Evolutionary conservation across 495 filamentous ascomycete species (phyloP).

Genomic region (Chaetomium tenue): DNA sequence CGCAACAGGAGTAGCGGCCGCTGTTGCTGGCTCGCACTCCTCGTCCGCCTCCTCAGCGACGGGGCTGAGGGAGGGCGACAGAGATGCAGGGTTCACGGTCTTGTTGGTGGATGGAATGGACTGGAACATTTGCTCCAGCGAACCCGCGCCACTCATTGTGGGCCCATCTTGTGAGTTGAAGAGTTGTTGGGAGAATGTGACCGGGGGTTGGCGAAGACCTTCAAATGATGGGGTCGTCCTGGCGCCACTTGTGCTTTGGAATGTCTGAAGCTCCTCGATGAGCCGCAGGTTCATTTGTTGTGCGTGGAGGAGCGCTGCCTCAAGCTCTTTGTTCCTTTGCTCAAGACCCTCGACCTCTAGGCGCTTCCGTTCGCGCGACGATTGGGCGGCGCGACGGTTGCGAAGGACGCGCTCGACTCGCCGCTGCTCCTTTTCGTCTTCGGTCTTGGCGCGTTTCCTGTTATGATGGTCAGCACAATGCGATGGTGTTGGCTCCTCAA

Average conservation of each 20-base stretch:
- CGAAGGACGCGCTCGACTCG: slow-evolving; percentile 95
- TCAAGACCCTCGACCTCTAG: slow-evolving; percentile 90
- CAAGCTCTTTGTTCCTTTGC: slow-evolving; percentile 68
- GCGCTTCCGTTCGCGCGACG: slow-evolving; percentile 91
- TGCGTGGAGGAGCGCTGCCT: slow-evolving; percentile 60
- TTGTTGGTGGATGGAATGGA: slow-evolving; percentile 34
- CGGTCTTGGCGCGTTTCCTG: slow-evolving; percentile 97
- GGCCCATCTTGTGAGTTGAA: slow-evolving; percentile 47
- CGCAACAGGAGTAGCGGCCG: slow-evolving; percentile 29
- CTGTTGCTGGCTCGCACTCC: slow-evolving; percentile 20
- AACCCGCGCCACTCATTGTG: slow-evolving; percentile 23
- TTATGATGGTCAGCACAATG: slow-evolving; percentile 15
- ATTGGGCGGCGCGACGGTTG: slow-evolving; percentile 93
- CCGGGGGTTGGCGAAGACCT: slow-evolving; percentile 44
- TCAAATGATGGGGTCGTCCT: slow-evolving; percentile 27
- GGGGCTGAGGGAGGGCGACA: slow-evolving; percentile 52
- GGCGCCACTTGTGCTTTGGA: slow-evolving; percentile 56
- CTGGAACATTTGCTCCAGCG: slow-evolving; percentile 42
- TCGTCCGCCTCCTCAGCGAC: slow-evolving; percentile 41
- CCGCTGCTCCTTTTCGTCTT: slow-evolving; percentile 97
- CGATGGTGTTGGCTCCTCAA: not conserved
- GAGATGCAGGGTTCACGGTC: slow-evolving; percentile 56
- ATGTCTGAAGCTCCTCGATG: slow-evolving; percentile 61
- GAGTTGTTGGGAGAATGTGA: slow-evolving; percentile 53
- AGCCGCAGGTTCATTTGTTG: slow-evolving; percentile 65